Evolutionary conservation across 805 yeast genomes (phyloP).

Genomic region (Yarrowia porcina): DNA sequence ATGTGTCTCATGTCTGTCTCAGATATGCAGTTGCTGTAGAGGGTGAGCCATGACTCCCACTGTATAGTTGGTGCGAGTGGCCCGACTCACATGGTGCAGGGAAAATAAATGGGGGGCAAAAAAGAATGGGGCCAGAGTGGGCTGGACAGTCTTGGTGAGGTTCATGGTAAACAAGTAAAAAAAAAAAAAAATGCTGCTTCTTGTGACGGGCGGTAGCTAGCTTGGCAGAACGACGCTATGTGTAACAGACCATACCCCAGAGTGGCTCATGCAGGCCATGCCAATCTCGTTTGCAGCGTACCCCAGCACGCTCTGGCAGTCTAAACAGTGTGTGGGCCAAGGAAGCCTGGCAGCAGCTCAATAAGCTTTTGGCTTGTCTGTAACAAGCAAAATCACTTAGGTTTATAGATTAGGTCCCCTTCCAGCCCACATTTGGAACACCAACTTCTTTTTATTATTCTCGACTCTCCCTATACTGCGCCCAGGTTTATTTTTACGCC

Average conservation of each 20-base stretch:
- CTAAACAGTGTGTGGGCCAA: background rate
- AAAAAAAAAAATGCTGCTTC: no score
- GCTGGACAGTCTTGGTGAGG: background rate
- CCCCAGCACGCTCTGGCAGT: background rate
- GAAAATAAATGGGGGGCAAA: background rate
- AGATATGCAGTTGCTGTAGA: slow-evolving; percentile 19
- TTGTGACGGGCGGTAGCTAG: no score
- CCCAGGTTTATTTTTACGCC: background rate
- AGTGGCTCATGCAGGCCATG: slow-evolving; percentile 20
- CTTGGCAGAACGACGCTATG: background rate
- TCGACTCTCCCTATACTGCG: background rate
- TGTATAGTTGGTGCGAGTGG: slow-evolving; percentile 2
- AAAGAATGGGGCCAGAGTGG: no score
- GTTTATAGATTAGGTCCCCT: slow-evolving; percentile 4
- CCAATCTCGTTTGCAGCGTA: slow-evolving; percentile 11
- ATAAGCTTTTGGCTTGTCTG: slow-evolving; percentile 6
- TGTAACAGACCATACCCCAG: background rate
- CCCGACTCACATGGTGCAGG: background rate
- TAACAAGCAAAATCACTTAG: slow-evolving; percentile 11
- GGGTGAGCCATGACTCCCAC: background rate
- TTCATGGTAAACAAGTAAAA: no score
- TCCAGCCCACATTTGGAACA: slow-evolving; percentile 17
- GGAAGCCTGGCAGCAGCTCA: background rate
- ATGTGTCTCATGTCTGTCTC: slow-evolving; percentile 19
- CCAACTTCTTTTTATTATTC: background rate